Percentiles rank a stretch among this genome's conserved stretches.
These are phyloP conservation scores for Phaeosphaeria sp. DNA, from an alignment of 2,329 filamentous ascomycete genomes.

Conservation along the genomic window DNA sequence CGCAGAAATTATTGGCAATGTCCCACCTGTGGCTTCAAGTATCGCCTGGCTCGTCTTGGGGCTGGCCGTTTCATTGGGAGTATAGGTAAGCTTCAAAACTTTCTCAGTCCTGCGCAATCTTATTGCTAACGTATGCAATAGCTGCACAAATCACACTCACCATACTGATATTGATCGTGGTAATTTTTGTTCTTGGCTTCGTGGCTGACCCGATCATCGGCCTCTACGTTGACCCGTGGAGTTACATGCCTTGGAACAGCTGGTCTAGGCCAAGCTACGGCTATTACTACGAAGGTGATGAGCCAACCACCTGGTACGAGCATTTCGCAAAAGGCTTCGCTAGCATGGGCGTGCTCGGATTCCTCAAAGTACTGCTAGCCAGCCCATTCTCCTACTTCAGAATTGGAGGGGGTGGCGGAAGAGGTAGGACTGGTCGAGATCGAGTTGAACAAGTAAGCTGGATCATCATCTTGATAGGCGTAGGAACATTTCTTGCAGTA, in stretches of 20 bases:
- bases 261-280: constrained; percentile 20
- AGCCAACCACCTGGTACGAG: constrained; percentile 70
- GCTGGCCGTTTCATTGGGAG: constrained; percentile 71
- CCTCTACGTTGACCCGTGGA: constrained; percentile 78
- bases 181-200: constrained; percentile 86
- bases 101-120: not conserved
- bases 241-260: constrained; percentile 47
- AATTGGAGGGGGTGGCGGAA: constrained; percentile 64
- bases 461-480: constrained; percentile 79
- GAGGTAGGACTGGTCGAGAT: constrained; percentile 71
- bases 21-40: constrained; percentile 84
- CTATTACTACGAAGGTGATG: constrained; percentile 42
- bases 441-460: constrained; percentile 81
- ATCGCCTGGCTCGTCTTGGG: constrained; percentile 77
- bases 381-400: constrained; percentile 80
- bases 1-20: constrained; percentile 83
- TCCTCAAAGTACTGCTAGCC: constrained; percentile 79
- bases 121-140: constrained; percentile 18
- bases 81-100: constrained; percentile 42
- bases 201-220: constrained; percentile 92
- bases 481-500: constrained; percentile 79
- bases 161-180: constrained; percentile 70
- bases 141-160: constrained; percentile 75
- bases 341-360: constrained; percentile 86
- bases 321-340: constrained; percentile 91